Conservation (phyloP, 2,329 filamentous ascomycete genomes). For the Nakataea oryzae region DNA sequence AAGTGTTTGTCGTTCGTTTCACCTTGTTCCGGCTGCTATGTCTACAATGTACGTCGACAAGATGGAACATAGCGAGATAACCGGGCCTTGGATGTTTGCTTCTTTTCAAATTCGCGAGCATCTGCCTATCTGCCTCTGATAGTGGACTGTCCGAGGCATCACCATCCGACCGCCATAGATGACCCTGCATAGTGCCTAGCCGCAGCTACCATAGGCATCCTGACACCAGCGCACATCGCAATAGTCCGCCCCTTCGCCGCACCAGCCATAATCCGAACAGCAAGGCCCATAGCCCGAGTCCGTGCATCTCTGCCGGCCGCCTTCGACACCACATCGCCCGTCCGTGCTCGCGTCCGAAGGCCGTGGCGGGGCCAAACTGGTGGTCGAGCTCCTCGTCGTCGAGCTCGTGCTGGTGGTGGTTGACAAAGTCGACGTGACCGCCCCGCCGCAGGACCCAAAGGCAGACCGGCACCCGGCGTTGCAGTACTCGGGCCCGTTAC, state of each 20-base stretch:
- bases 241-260: background rate
- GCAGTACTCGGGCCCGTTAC: constrained; percentile 8
- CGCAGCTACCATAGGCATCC: background rate
- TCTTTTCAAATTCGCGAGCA: too few species aligned
- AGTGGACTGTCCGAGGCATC: background rate
- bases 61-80: too few species aligned
- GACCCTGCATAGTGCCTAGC: background rate
- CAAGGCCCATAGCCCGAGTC: background rate
- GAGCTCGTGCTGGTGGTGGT: background rate
- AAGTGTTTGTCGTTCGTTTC: background rate
- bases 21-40: background rate
- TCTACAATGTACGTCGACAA: too few species aligned
- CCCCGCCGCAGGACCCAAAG: constrained; percentile 7
- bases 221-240: background rate
- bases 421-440: too few species aligned
- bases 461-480: constrained; percentile 7
- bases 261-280: constrained; percentile 4
- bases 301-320: constrained; percentile 2
- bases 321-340: background rate
- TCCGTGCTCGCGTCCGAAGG: background rate
- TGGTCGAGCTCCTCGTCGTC: background rate
- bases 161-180: background rate
- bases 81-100: too few species aligned
- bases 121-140: background rate
- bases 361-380: background rate